Percentiles rank a stretch among this genome's conserved stretches.
Evolutionary conservation across 148 eudicot genomes (phyloP).

Genomic region (Silene latifolia): DNA sequence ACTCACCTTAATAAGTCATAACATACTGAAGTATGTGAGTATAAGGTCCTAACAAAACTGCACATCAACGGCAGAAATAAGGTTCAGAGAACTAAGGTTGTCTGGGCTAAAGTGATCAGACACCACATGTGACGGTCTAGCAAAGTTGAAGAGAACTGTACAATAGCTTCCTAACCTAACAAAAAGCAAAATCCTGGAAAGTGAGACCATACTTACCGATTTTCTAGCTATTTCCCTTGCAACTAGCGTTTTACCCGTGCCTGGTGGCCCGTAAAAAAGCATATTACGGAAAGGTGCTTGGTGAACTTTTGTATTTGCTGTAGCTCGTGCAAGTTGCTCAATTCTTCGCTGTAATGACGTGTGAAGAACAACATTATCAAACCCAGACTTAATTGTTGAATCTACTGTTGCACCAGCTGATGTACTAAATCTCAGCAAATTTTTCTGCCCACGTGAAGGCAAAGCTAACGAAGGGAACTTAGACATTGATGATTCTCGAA

Average conservation of each 20-base stretch:
- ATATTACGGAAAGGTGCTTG: conserved; percentile 96
- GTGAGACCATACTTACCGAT: conserved; percentile 47
- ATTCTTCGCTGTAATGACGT: conserved; percentile 79
- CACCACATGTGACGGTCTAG: not conserved
- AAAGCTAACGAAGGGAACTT: conserved; percentile 70
- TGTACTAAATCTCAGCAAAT: conserved; percentile 38
- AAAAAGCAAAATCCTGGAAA: not conserved
- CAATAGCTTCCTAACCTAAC: not conserved
- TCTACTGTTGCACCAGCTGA: conserved; percentile 37
- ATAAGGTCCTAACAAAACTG: not conserved
- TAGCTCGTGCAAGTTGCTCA: conserved; percentile 88
- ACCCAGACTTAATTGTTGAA: conserved; percentile 44
- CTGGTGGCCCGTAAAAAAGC: conserved; percentile 99
- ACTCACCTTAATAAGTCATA: not conserved
- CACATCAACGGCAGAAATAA: not conserved
- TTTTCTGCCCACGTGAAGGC: conserved; percentile 43
- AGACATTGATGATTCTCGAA: conserved; percentile 92
- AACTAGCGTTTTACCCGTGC: conserved; percentile 96
- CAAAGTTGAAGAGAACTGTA: not conserved
- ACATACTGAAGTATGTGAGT: not conserved
- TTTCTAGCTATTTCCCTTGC: conserved; percentile 94
- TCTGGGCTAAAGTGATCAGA: not conserved
- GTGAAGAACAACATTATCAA: conserved; percentile 78
- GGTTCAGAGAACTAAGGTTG: not conserved
- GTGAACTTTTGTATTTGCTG: conserved; percentile 85